phyloP scores from a whole-genome alignment of 192 early-diverging fungal genomes.

The Mycoemilia scoparia region DNA sequence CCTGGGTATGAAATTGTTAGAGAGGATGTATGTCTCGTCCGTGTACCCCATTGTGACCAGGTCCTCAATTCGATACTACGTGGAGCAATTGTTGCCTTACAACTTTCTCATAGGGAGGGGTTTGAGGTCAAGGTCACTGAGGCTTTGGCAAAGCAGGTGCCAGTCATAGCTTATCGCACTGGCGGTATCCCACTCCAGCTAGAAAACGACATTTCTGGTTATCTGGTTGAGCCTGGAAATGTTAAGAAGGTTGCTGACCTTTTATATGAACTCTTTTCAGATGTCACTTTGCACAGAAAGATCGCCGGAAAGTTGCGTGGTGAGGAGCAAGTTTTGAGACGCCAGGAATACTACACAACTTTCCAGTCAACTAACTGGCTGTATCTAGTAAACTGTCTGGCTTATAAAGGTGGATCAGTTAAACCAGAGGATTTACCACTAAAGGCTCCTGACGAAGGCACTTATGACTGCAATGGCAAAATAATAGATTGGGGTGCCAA shows the following conservation, averaged over 20 bases:
- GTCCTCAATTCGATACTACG: constrained; percentile 53
- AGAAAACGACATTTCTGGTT: constrained; percentile 43
- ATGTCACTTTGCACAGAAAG: constrained; percentile 30
- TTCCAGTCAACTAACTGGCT: constrained; percentile 61
- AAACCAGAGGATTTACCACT: constrained; percentile 9
- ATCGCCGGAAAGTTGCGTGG: constrained; percentile 32
- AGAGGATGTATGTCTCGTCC: constrained; percentile 36
- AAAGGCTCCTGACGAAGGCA: constrained; percentile 21
- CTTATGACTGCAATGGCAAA: constrained; percentile 25
- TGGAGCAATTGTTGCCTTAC: constrained; percentile 50
- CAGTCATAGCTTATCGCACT: constrained; percentile 40
- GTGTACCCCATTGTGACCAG: constrained; percentile 64
- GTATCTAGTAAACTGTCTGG: constrained; percentile 41
- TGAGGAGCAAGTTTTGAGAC: constrained; percentile 33
- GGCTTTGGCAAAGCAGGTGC: constrained; percentile 46
- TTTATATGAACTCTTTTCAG: constrained; percentile 37
- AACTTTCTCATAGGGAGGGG: constrained; percentile 63
- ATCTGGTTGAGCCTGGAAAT: constrained; percentile 43
- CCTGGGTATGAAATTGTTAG: constrained; percentile 32
- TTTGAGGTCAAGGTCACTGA: constrained; percentile 79
- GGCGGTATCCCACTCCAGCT: constrained; percentile 76
- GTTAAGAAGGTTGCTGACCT: constrained; percentile 37
- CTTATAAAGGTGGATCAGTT: constrained; percentile 25
- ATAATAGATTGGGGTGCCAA: constrained; percentile 19
- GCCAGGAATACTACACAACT: constrained; percentile 45